Base-by-base conservation (phyloP, 2,329 filamentous ascomycete species). In the Chrysosporium keratinophilum region DNA sequence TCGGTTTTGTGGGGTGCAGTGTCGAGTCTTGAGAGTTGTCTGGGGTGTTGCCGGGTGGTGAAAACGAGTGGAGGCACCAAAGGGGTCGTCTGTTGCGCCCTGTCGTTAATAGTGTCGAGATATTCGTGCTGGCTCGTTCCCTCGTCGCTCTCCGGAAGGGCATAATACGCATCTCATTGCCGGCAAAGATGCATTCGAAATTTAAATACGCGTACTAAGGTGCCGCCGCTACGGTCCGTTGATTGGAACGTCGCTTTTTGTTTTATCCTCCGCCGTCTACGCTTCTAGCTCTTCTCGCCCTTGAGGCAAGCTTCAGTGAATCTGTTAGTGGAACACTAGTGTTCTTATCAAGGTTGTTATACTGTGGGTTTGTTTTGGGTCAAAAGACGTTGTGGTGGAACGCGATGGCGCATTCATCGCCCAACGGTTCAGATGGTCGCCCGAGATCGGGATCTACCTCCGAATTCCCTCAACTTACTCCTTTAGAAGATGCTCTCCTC, bases 101-200 rank as follows among this genome's bases (percentile, higher is more conserved):
- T 19, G 15, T 39, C 15, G 40, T 35, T 17, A 7, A 28, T 37
- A 19, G 37, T 33, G n/a, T 39, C 44, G 15, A 52, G 40, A 19
- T 17, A 43, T 35, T 37, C 40, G 41, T 53, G 33, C 43, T 42
- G 37, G 39, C 15, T 49, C 14, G 40, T 51, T 58, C 62, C 61
- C 63, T 65, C 42, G 66, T 62, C 61, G 68, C 67, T 69, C 67
- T 69, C 67, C 59, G 67, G 66, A 60, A 71, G 69, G 63, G 67
- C 66, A 65, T 67, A 68, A 62, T 65, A 65, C 65, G 66, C 47
- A 54, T 54, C 68, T 63, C 64, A 68, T 66, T 62, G 62, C 60
- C 64, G 65, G 68, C 61, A 69, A 72, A 71, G 63, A 72, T 72
- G 69, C 69, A 70, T 64, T 67, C 67, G 67, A 70, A 63, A 65